Conservation (phyloP, 2,329 filamentous ascomycete genomes). For the Hypoxylon sp. region DNA sequence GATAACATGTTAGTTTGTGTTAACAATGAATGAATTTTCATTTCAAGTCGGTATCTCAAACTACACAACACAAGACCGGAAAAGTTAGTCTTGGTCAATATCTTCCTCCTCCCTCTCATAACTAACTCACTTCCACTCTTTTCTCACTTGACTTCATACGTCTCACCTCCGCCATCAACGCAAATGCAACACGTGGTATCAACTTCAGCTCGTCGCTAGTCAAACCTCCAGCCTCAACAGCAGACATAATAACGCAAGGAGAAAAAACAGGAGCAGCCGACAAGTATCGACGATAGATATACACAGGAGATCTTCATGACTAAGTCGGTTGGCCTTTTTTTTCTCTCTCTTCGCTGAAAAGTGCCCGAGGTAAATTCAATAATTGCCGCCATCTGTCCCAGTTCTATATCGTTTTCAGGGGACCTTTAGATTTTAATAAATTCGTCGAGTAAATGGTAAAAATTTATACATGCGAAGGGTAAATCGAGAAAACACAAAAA, state of each 20-base stretch:
- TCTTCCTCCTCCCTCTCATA: background rate
- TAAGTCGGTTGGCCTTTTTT: slow-evolving; percentile 7
- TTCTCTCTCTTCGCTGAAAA: slow-evolving; percentile 1
- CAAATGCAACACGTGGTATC: slow-evolving; percentile 28
- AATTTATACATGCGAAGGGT: slow-evolving; percentile 34
- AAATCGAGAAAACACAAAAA: no score
- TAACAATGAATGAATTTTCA: slow-evolving; percentile 14
- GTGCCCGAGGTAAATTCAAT: no score
- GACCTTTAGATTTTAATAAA: slow-evolving; percentile 14
- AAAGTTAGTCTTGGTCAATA: slow-evolving; percentile 5
- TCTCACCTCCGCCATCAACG: slow-evolving; percentile 12
- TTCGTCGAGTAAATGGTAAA: slow-evolving; percentile 4
- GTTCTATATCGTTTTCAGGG: slow-evolving; percentile 14
- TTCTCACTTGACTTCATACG: background rate
- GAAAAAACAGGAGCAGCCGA: background rate
- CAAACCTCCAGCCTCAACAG: slow-evolving; percentile 2
- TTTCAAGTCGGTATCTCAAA: slow-evolving; percentile 14
- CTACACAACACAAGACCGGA: slow-evolving; percentile 10
- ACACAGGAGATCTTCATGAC: slow-evolving; percentile 16
- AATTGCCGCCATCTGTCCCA: slow-evolving; percentile 24
- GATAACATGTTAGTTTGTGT: background rate
- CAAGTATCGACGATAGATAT: slow-evolving; percentile 17
- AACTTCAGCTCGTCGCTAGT: slow-evolving; percentile 1
- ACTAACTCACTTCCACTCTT: background rate
- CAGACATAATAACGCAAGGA: background rate